Evolutionary conservation across 495 filamentous ascomycete species (phyloP).

Genomic region (Penicillium bovifimosum): DNA sequence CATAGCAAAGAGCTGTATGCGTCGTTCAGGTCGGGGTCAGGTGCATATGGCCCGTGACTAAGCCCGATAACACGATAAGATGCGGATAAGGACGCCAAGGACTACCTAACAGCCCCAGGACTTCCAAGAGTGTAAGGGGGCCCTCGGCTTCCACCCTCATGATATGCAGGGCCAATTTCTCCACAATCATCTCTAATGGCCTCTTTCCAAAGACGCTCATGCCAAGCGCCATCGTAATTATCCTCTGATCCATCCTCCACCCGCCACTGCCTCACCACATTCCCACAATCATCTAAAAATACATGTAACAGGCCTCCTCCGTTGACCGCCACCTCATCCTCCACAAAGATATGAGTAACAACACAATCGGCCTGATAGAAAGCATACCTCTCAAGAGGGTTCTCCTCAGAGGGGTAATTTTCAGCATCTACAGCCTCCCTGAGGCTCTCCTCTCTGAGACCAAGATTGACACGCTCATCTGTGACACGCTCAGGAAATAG

Average conservation of each 20-base stretch:
- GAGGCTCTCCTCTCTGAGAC: too few species aligned
- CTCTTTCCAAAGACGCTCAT: slow-evolving; percentile 6
- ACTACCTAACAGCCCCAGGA: too few species aligned
- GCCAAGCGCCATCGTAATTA: slow-evolving; percentile 8
- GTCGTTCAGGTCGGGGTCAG: background rate
- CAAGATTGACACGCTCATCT: background rate
- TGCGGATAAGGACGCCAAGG: too few species aligned
- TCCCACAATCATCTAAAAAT: slow-evolving; percentile 15
- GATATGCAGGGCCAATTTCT: slow-evolving; percentile 8
- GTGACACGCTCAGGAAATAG: slow-evolving; percentile 6
- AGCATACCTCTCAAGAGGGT: background rate
- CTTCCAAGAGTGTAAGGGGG: too few species aligned
- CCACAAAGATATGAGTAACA: slow-evolving; percentile 9
- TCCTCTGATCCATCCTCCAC: slow-evolving; percentile 1
- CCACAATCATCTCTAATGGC: slow-evolving; percentile 1
- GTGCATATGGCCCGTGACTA: background rate
- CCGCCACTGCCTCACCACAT: slow-evolving; percentile 13
- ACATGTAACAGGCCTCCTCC: slow-evolving; percentile 6
- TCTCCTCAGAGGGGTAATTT: too few species aligned
- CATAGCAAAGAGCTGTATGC: background rate
- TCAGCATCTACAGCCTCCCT: background rate
- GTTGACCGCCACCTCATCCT: slow-evolving; percentile 2
- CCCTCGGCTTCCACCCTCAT: background rate
- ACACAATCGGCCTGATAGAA: slow-evolving; percentile 17
- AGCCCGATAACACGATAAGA: background rate